A percentile compares a stretch with the other conserved stretches of the same genome.
Evolutionary conservation across 1,284 basidiomycete genomes (phyloP).

Genomic region (Fomitopsis betulina): DNA sequence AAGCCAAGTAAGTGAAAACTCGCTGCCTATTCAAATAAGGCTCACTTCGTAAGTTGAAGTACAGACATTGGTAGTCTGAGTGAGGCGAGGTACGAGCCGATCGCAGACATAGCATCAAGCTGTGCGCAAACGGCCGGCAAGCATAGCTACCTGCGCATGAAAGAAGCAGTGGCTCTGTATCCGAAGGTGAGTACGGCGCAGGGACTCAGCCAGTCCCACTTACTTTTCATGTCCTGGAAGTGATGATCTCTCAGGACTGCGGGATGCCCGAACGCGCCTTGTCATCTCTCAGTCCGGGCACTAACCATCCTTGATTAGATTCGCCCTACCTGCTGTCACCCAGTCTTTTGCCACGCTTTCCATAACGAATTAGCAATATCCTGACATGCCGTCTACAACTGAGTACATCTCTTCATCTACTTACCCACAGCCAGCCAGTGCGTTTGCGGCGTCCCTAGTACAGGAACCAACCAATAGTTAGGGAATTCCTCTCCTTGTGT

Average conservation of each 20-base stretch:
- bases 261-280: conserved; percentile 55
- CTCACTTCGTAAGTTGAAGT: conserved; percentile 7
- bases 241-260: conserved; percentile 44
- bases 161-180: conserved; percentile 46
- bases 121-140: no score
- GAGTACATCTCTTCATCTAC: conserved; percentile 5
- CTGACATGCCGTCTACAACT: conserved; percentile 20
- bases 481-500: not conserved
- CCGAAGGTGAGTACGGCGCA: not conserved
- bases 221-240: conserved; percentile 43
- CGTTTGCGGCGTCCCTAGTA: conserved; percentile 13
- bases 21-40: no score
- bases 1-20: not conserved
- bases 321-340: conserved; percentile 40
- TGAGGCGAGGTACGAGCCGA: no score
- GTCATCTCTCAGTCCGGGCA: no score
- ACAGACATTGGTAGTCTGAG: no score
- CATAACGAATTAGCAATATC: conserved; percentile 52
- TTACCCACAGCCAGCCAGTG: conserved; percentile 35
- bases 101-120: no score
- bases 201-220: conserved; percentile 12
- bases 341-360: conserved; percentile 38
- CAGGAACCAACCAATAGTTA: not conserved
- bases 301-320: not conserved
- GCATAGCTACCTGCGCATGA: no score